Conservation (phyloP, 495 filamentous ascomycete species). For the Cercophora sp. region DNA sequence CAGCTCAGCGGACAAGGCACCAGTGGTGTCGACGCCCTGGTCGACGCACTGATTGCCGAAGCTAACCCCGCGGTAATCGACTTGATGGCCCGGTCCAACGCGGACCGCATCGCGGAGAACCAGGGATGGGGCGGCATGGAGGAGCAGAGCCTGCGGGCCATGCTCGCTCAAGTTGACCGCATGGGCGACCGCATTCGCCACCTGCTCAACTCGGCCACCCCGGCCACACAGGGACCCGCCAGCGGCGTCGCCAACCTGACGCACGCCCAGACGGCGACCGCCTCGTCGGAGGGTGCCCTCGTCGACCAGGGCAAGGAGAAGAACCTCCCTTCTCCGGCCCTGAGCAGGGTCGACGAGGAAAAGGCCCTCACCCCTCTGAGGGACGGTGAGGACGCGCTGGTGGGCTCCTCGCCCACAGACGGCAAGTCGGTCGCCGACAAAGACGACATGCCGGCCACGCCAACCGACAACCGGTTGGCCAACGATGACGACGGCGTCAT, state of each 20-base stretch:
- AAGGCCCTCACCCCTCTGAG: constrained; percentile 11
- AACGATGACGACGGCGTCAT: constrained; percentile 9
- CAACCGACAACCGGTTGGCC: constrained; percentile 10
- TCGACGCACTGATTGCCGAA: constrained; percentile 37
- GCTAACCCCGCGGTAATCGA: constrained; percentile 25
- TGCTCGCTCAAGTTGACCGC: constrained; percentile 30
- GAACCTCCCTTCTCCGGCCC: constrained; percentile 23
- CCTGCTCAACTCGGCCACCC: constrained; percentile 11
- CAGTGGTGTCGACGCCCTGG: constrained; percentile 31
- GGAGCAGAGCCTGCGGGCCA: constrained; percentile 31
- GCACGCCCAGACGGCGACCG: constrained; percentile 16
- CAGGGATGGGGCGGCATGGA: constrained; percentile 24
- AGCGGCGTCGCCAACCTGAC: constrained; percentile 18
- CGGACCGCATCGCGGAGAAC: constrained; percentile 21
- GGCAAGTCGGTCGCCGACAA: constrained; percentile 3
- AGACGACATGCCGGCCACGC: constrained; percentile 16
- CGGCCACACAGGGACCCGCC: constrained; percentile 9
- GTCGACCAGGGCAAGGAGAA: constrained; percentile 12
- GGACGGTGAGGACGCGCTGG: constrained; percentile 4
- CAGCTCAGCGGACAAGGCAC: constrained; percentile 35
- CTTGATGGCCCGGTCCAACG: constrained; percentile 33
- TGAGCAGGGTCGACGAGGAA: constrained; percentile 25
- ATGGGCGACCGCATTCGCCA: constrained; percentile 11
- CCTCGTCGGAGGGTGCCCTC: constrained; percentile 10
- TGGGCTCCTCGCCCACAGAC: constrained; percentile 9